Evolutionary conservation across 768 basidiomycete species (phyloP).

Genomic region (Agrocybe praecox): DNA sequence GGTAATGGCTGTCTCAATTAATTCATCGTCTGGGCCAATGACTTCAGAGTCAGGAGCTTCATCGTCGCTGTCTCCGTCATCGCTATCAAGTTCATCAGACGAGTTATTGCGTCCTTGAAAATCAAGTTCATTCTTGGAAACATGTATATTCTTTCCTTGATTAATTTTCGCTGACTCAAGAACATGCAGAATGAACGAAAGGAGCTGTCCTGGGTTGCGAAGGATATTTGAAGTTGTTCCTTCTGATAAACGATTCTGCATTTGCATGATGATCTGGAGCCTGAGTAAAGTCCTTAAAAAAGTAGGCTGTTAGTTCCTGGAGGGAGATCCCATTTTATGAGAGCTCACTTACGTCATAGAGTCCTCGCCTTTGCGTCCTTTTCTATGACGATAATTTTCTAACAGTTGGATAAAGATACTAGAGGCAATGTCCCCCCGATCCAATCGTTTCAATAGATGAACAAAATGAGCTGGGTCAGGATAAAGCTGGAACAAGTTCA

Average conservation of each 20-base stretch:
- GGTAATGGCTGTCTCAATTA: slow-evolving; percentile 78
- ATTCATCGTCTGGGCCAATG: slow-evolving; percentile 55
- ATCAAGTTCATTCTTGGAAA: slow-evolving; percentile 13
- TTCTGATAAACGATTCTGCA: slow-evolving; percentile 70
- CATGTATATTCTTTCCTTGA: not conserved
- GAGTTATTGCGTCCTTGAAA: not conserved
- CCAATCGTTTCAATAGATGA: slow-evolving; percentile 61
- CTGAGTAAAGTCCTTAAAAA: slow-evolving; percentile 62
- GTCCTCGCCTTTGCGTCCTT: slow-evolving; percentile 41
- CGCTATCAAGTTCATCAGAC: slow-evolving; percentile 36
- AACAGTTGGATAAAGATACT: slow-evolving; percentile 75
- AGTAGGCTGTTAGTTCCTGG: not conserved
- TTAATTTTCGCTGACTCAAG: slow-evolving; percentile 45
- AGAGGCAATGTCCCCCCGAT: slow-evolving; percentile 70
- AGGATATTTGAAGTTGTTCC: slow-evolving; percentile 60
- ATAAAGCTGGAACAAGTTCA: slow-evolving; percentile 65
- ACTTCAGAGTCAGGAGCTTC: slow-evolving; percentile 46
- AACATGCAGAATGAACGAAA: slow-evolving; percentile 84
- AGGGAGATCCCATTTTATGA: not conserved
- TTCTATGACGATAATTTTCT: slow-evolving; percentile 61
- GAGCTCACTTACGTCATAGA: slow-evolving; percentile 48
- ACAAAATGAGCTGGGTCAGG: slow-evolving; percentile 79
- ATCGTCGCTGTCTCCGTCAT: slow-evolving; percentile 62
- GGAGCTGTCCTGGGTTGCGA: slow-evolving; percentile 66
- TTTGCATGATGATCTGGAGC: slow-evolving; percentile 80